Percentiles rank a stretch among this genome's conserved stretches.
These are phyloP conservation scores for Pseudozyma pruni DNA, from an alignment of 1,284 basidiomycete species.

Conservation along the genomic window DNA sequence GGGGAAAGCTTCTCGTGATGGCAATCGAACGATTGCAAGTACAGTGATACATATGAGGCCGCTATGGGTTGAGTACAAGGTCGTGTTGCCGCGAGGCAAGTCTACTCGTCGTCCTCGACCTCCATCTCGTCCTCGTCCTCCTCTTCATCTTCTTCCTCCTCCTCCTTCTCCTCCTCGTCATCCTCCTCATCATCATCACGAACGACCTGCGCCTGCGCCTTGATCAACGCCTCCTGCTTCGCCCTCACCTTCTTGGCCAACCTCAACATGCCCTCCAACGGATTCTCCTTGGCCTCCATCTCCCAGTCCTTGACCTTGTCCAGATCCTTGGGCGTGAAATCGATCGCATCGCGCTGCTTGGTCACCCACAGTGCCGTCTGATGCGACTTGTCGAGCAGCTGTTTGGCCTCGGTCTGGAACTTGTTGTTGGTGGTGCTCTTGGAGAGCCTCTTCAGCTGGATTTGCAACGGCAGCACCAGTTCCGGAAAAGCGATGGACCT, in stretches of 20 bases:
- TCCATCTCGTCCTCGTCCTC: conserved; percentile 36
- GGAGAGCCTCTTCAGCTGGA: conserved; percentile 67
- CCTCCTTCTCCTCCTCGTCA: conserved; percentile 29
- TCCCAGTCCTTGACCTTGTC: conserved; percentile 47
- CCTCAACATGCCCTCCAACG: conserved; percentile 59
- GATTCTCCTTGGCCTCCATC: conserved; percentile 52
- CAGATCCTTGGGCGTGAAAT: conserved; percentile 63
- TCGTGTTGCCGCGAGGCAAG: not conserved
- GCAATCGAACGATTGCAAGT: not conserved
- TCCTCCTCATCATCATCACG: conserved; percentile 48
- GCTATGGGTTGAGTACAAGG: not conserved
- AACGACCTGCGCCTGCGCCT: conserved; percentile 52
- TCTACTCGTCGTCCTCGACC: conserved; percentile 40
- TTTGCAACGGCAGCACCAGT: conserved; percentile 83
- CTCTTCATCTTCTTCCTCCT: conserved; percentile 22
- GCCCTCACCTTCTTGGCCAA: conserved; percentile 63
- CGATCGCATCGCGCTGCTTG: conserved; percentile 52
- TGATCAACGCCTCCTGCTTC: conserved; percentile 61
- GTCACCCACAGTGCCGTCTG: conserved; percentile 57
- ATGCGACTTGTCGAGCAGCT: conserved; percentile 60
- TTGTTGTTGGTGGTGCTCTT: conserved; percentile 57
- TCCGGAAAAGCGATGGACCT: conserved; percentile 85
- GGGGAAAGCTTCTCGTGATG: no score
- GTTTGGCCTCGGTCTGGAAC: conserved; percentile 46
- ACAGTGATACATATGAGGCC: not conserved